These are phyloP conservation scores for Moricandia arvensis DNA, from an alignment of 345 rosid species.

Conservation along the genomic window DNA sequence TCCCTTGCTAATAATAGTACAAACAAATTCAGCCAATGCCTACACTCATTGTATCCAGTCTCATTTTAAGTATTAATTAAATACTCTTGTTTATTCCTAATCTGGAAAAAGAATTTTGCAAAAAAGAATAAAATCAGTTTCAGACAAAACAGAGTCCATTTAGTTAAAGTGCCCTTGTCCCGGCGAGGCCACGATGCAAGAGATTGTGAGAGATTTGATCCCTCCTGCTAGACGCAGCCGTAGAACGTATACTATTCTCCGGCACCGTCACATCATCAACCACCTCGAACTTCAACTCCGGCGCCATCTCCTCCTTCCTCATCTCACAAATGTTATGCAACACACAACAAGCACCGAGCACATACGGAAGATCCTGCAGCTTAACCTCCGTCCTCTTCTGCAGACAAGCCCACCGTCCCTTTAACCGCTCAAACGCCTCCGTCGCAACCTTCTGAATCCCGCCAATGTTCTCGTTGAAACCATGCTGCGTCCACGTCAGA, in stretches of 20 bases:
- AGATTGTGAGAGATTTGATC: conserved; percentile 77
- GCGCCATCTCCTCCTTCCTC: conserved; percentile 56
- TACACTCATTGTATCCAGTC: not conserved
- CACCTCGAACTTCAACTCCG: conserved; percentile 47
- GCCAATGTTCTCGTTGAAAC: conserved; percentile 59
- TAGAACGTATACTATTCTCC: conserved; percentile 55
- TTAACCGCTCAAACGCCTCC: conserved; percentile 58
- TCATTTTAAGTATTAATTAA: not conserved
- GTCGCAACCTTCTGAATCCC: conserved; percentile 43
- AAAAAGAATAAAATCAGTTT: not conserved
- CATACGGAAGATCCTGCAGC: conserved; percentile 73
- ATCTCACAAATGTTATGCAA: conserved; percentile 80
- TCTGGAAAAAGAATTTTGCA: not conserved
- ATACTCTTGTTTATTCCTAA: not conserved
- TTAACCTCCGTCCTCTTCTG: conserved; percentile 83
- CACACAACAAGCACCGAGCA: conserved; percentile 85
- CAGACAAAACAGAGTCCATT: not conserved
- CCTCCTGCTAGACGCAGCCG: conserved; percentile 46
- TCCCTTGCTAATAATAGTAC: not conserved
- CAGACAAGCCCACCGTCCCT: conserved; percentile 74
- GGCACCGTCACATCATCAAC: conserved; percentile 67
- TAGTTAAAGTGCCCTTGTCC: conserved; percentile 39
- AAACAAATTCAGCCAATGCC: conserved; percentile 4
- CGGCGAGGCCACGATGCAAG: conserved; percentile 67
- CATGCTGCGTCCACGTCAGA: conserved; percentile 79